Percentiles rank a stretch among this genome's conserved stretches.
phyloP scores from a whole-genome alignment of 257 asterid genomes.

The Linderniella brevidens region DNA sequence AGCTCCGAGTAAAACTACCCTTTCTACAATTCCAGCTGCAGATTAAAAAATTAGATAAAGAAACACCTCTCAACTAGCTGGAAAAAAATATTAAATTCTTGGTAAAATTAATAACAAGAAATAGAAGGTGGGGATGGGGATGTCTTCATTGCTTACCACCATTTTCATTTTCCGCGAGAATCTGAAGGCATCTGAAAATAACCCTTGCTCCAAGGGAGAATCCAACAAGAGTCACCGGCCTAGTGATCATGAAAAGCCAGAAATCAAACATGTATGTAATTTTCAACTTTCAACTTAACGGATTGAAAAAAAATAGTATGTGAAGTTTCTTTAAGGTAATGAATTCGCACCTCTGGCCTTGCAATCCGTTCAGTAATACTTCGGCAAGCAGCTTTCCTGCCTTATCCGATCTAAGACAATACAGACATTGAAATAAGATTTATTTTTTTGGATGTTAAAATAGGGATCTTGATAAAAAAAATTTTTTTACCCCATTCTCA shows the following conservation, averaged over 20 bases:
- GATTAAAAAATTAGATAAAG: neutral
- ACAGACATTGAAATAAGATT: neutral
- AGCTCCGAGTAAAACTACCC: conserved; percentile 91
- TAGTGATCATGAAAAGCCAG: conserved; percentile 17
- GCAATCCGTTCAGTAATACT: conserved; percentile 67
- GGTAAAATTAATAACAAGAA: neutral
- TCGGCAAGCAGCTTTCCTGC: conserved; percentile 89
- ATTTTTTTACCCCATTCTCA: conserved; percentile 3
- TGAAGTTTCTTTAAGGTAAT: neutral
- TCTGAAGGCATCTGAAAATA: conserved; percentile 76
- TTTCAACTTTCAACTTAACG: neutral
- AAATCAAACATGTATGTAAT: conserved; percentile 8
- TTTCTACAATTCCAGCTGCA: conserved; percentile 75
- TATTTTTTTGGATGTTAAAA: neutral
- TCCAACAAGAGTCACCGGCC: conserved; percentile 97
- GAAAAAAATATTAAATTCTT: neutral
- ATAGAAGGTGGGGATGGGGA: neutral
- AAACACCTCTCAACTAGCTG: neutral
- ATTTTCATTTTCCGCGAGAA: conserved; percentile 46
- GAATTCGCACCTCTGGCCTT: conserved; percentile 51
- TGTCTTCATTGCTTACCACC: conserved; percentile 25
- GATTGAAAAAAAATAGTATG: neutral
- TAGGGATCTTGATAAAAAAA: neutral
- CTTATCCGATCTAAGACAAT: conserved; percentile 53
- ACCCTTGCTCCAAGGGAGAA: conserved; percentile 96